Conservation (phyloP, 140 eudicot species). For the Stevia rebaudiana region DNA sequence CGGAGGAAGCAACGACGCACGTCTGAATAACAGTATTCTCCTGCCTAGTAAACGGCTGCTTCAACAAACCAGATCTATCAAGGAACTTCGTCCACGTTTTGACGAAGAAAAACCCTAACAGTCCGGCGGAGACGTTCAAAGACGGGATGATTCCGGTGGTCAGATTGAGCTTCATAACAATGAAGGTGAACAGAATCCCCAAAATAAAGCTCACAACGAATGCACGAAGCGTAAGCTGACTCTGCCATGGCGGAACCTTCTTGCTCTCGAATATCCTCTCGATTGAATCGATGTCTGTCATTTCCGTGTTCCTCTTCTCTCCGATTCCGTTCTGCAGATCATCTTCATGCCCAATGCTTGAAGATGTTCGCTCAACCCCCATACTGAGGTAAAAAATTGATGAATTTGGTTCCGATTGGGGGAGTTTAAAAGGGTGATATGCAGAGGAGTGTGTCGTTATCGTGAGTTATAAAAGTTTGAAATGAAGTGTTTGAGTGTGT, state of each 20-base stretch:
- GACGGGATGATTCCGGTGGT: constrained; percentile 95
- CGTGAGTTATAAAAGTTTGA: too few species aligned
- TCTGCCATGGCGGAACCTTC: constrained; percentile 87
- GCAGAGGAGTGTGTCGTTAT: not conserved
- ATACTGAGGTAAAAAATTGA: too few species aligned
- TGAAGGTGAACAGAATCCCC: constrained; percentile 70
- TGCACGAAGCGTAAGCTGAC: constrained; percentile 72
- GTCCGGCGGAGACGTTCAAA: constrained; percentile 82
- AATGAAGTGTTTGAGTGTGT: not conserved
- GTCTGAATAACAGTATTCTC: constrained; percentile 97
- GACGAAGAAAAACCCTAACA: constrained; percentile 79
- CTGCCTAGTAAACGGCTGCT: constrained; percentile 84
- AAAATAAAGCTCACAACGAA: constrained; percentile 56
- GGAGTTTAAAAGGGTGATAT: too few species aligned
- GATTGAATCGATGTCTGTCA: constrained; percentile 24
- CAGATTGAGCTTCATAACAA: constrained; percentile 86
- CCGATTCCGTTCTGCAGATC: constrained; percentile 8
- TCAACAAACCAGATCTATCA: constrained; percentile 57
- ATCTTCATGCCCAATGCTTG: not conserved
- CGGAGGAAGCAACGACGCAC: constrained; percentile 88
- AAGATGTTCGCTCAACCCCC: not conserved
- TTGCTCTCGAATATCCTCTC: constrained; percentile 67
- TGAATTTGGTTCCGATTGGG: too few species aligned
- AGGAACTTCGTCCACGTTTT: constrained; percentile 81
- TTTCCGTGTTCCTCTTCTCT: not conserved